These are phyloP conservation scores for Rutstroemia sp. DNA, from an alignment of 2,329 filamentous ascomycete species.

Conservation along the genomic window DNA sequence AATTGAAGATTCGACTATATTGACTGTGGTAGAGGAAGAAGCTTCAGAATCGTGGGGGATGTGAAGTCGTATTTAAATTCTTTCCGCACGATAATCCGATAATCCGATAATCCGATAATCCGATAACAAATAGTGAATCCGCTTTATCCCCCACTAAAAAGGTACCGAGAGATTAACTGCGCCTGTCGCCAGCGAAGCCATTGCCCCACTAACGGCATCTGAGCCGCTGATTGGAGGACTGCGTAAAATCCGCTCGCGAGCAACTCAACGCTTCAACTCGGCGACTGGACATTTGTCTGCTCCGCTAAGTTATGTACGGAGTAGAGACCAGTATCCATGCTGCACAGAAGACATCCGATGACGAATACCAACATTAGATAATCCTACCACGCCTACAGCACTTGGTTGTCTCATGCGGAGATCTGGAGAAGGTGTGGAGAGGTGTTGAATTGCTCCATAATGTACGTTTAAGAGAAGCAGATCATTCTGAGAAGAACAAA, in stretches of 20 bases:
- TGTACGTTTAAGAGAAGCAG: too few relatives aligned
- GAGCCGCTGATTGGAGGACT: neutral
- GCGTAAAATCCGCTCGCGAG: neutral
- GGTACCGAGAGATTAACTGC: neutral
- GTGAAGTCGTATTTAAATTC: neutral
- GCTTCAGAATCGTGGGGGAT: neutral
- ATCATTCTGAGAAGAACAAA: too few relatives aligned
- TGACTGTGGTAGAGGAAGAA: slow-evolving; percentile 3
- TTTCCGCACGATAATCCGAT: neutral
- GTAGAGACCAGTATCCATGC: too few relatives aligned
- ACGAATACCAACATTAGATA: too few relatives aligned
- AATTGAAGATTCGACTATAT: neutral
- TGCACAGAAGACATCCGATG: too few relatives aligned
- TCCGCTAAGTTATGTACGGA: too few relatives aligned
- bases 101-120: neutral
- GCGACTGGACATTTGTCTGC: too few relatives aligned
- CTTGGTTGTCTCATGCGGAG: neutral
- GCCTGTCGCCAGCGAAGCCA: neutral
- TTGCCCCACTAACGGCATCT: neutral
- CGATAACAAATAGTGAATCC: neutral
- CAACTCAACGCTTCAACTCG: too few relatives aligned
- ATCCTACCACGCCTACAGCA: too few relatives aligned
- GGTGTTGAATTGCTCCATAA: too few relatives aligned
- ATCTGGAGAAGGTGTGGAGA: neutral
- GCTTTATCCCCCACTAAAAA: slow-evolving; percentile 1